Evolutionary conservation across 306 rosid species (phyloP), one percentile per base, ranked within the genome.

Genomic region (Fragaria vesca): DNA sequence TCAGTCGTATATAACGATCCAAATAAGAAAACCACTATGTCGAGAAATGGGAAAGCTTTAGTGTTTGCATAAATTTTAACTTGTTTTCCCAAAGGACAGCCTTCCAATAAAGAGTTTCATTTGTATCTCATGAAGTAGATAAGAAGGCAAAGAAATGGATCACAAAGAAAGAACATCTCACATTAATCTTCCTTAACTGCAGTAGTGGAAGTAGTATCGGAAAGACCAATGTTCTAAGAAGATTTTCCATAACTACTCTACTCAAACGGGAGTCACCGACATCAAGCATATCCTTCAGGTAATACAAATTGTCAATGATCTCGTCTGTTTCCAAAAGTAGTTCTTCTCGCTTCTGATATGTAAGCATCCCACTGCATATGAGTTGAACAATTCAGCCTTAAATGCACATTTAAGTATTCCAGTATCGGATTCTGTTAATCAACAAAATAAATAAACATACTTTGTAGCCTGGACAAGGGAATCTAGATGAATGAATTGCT

Each of bases 291-390:
- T 89, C 97, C 78, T 89, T 91, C 8, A 93, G 79, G 88, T 89
- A 93, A 85, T 93, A 93, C 62, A 93, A 76, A 80, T 91, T 90
- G 73, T 91, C 94, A 20, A 79, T 68, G 73, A 93, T 75, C 76
- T 89, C 88, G 67, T 93, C 94, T 70, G 91, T 83, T 83, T 88
- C 93, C 72, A 87, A 80, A 79, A 86, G 81, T 51, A 93, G 70
- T 46, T 83, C 88, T 45, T 84, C 78, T 76, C 86, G 88, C 74
- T 84, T 88, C 76, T 83, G 82, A 55, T 75, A 43, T 61, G 63
- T 75, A 77, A 80, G 79, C 71, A 62, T 79, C 80, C 85, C 88
- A 90, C 93, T 93, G 94, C 84, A 82, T 78, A 61, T 74, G 74
- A 42, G 42, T 42, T 69, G 57, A 75, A 69, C 69, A 70, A 16